Evolutionary conservation across 225 moss, liverwort and hornwort species (phyloP).

Genomic region (Polytrichum formosum): DNA sequence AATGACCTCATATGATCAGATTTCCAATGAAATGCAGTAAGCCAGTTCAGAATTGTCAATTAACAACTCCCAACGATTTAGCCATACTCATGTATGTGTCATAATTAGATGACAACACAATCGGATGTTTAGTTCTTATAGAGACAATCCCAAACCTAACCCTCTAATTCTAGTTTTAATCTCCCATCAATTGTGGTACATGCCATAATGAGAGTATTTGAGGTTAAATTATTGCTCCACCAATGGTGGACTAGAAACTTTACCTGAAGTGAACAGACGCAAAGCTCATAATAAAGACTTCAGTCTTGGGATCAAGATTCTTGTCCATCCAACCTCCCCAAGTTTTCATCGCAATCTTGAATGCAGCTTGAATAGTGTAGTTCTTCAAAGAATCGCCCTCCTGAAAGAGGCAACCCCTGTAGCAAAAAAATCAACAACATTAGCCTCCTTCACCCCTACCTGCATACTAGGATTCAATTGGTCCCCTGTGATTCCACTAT

Average conservation of each 20-base stretch:
- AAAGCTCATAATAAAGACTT: slow-evolving; percentile 79
- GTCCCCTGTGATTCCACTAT: no score
- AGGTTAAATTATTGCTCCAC: neutral
- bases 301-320: slow-evolving; percentile 36
- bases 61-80: no score
- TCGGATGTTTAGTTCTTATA: no score
- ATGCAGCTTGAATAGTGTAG: slow-evolving; percentile 46
- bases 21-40: no score
- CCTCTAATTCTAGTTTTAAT: neutral
- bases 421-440: neutral
- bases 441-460: neutral
- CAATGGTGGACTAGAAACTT: neutral
- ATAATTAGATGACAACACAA: no score
- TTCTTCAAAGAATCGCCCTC: slow-evolving; percentile 25
- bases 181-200: neutral
- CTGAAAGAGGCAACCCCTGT: slow-evolving; percentile 68
- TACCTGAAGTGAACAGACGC: slow-evolving; percentile 83
- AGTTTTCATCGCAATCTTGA: slow-evolving; percentile 52
- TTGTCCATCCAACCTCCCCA: slow-evolving; percentile 49
- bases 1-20: no score
- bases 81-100: no score
- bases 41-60: no score
- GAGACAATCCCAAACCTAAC: no score
- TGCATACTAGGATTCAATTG: neutral
- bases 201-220: neutral